phyloP scores from a whole-genome alignment of 208 protist genomes.

The Blechomonas ayalai region DNA sequence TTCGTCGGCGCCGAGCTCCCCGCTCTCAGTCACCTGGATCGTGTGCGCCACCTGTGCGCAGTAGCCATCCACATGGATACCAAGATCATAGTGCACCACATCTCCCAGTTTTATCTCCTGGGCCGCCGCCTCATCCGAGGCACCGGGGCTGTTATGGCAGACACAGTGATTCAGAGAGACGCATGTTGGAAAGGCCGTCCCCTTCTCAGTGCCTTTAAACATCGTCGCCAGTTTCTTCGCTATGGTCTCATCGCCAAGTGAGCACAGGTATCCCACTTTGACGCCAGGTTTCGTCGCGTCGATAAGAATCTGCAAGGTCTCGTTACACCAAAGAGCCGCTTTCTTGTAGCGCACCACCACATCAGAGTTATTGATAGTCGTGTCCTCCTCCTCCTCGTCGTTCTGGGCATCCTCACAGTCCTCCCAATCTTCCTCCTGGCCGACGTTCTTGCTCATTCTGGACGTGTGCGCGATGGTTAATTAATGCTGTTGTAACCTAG shows the following conservation, averaged over 20 bases:
- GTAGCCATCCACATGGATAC: slow-evolving; percentile 98
- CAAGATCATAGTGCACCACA: slow-evolving; percentile 98
- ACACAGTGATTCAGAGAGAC: slow-evolving; percentile 97
- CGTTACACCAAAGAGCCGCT: slow-evolving; percentile 94
- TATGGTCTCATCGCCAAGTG: slow-evolving; percentile 84
- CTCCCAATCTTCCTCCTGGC: slow-evolving; percentile 57
- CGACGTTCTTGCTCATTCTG: slow-evolving; percentile 65
- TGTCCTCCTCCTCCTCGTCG: slow-evolving; percentile 90
- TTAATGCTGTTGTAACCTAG: no score
- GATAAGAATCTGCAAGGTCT: slow-evolving; percentile 87
- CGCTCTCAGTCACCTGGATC: slow-evolving; percentile 86
- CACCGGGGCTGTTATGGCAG: slow-evolving; percentile 96
- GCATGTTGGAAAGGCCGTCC: slow-evolving; percentile 99
- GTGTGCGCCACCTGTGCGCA: slow-evolving; percentile 95
- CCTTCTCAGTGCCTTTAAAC: slow-evolving; percentile 94
- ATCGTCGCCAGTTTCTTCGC: slow-evolving; percentile 82
- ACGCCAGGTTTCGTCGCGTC: slow-evolving; percentile 78
- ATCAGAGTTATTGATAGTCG: slow-evolving; percentile 91
- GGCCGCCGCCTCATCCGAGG: slow-evolving; percentile 63
- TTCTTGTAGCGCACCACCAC: slow-evolving; percentile 97
- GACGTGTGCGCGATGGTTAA: no score
- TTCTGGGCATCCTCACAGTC: slow-evolving; percentile 39
- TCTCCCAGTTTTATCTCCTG: slow-evolving; percentile 88
- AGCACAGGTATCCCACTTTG: slow-evolving; percentile 82
- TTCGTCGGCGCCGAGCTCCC: slow-evolving; percentile 75